Percentiles rank a stretch among this genome's conserved stretches.
Evolutionary conservation across 306 rosid genomes (phyloP).

Genomic region (Pueraria montana): DNA sequence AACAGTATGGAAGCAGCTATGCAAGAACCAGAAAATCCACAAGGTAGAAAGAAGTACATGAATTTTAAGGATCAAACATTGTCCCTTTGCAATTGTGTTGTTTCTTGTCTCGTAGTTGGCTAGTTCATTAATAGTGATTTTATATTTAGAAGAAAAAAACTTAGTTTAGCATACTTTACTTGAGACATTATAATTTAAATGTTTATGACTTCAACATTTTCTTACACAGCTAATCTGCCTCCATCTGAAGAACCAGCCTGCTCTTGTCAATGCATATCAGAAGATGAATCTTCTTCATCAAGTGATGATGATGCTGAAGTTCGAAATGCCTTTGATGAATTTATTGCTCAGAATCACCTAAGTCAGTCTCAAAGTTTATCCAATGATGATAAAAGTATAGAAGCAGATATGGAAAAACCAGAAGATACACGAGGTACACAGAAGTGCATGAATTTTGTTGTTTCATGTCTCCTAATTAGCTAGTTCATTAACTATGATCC

Average conservation of each 20-base stretch:
- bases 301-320: conserved; percentile 58
- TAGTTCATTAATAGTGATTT: conserved; percentile 33
- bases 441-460: conserved; percentile 39
- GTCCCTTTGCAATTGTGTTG: conserved; percentile 6
- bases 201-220: conserved; percentile 36
- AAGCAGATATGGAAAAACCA: conserved; percentile 48
- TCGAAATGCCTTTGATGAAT: conserved; percentile 50
- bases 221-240: conserved; percentile 40
- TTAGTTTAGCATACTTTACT: conserved; percentile 19
- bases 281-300: conserved; percentile 52
- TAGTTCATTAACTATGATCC: conserved; percentile 34
- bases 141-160: conserved; percentile 4
- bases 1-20: conserved; percentile 43
- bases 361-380: conserved; percentile 47
- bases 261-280: conserved; percentile 50
- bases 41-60: conserved; percentile 62
- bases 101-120: conserved; percentile 17
- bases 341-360: conserved; percentile 54
- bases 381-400: conserved; percentile 42
- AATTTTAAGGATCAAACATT: conserved; percentile 18
- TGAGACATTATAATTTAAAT: conserved; percentile 13
- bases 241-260: conserved; percentile 43
- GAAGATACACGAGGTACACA: conserved; percentile 60
- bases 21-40: conserved; percentile 47
- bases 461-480: conserved; percentile 13